Evolutionary conservation across 1,284 basidiomycete genomes (phyloP), one percentile per base, ranked within the genome.

Genomic region (Cutaneotrichosporon arboriforme): DNA sequence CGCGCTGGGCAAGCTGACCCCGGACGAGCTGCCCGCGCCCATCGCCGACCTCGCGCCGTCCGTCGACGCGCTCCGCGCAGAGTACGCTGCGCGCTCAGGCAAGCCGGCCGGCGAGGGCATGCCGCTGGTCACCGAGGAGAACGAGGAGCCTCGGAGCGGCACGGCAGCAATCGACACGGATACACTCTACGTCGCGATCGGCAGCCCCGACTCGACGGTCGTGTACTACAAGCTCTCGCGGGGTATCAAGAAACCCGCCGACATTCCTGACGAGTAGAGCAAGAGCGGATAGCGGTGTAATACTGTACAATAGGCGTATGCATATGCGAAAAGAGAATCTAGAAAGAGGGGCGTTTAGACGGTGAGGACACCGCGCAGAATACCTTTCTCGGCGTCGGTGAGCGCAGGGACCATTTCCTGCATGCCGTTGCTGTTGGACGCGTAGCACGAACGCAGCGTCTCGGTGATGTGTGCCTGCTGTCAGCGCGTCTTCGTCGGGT

Each of bases 391-490:
- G 58, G 85, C 83, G 4, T 82, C 77, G 12, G 78, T 81, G 57
- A 90, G 75, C 61, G 84, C 81, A 31, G 83, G 83, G 2, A 85
- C 81, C 42, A 85, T 76, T 18, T 75, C 77, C 15, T 81, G 78
- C 69, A 90, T 89, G 57, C 82, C 80, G 66, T 81, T 83, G 18
- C 76, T 78, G 61, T 91, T 85, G 22, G 79, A 77, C 10, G 80
- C 69, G 18, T 86, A 87, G 49, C 83, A 85, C 62, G 87, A 81
- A 53, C 80, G 79, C 65, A 92, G 77, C 70, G 90, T 54, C 33
- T 55, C 57, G 15, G 53, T 59, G 23, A 75, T 61, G 52, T 72
- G 67, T n/a, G n/a, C n/a, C n/a, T n/a, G n/a, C n/a, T n/a, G n/a
- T n/a, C n/a, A n/a, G n/a, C n/a, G n/a, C n/a, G n/a, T n/a, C n/a